A percentile compares a stretch with the other conserved stretches of the same genome.
These are phyloP conservation scores for Cladosporium sp. DNA, from an alignment of 2,329 filamentous ascomycete species.

Conservation along the genomic window DNA sequence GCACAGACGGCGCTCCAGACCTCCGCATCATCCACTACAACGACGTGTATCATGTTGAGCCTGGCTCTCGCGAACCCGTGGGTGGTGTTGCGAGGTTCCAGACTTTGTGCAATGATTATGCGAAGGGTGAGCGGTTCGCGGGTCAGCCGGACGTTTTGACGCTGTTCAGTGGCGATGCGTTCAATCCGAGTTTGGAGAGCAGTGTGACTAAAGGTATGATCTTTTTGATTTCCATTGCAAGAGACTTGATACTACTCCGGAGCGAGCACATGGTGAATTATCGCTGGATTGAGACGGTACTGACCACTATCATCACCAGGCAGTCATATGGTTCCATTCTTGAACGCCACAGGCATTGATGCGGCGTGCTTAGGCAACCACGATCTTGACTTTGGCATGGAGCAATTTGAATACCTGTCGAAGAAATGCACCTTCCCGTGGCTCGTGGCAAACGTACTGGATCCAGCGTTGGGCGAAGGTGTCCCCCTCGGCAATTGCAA, in stretches of 20 bases:
- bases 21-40: slow-evolving; percentile 86
- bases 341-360: slow-evolving; percentile 74
- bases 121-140: slow-evolving; percentile 52
- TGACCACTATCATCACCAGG: slow-evolving; percentile 37
- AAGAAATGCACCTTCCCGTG: slow-evolving; percentile 79
- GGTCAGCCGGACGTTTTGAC: slow-evolving; percentile 66
- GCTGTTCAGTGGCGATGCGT: slow-evolving; percentile 87
- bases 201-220: slow-evolving; percentile 76
- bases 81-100: slow-evolving; percentile 81
- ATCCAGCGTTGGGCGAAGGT: slow-evolving; percentile 72
- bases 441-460: slow-evolving; percentile 83
- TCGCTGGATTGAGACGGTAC: background rate
- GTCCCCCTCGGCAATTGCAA: slow-evolving; percentile 72
- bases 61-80: slow-evolving; percentile 71
- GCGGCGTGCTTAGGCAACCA: slow-evolving; percentile 89
- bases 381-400: slow-evolving; percentile 86
- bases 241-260: too few species aligned
- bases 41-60: slow-evolving; percentile 87
- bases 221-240: background rate
- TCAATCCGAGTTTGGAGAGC: slow-evolving; percentile 85
- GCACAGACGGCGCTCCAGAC: slow-evolving; percentile 51
- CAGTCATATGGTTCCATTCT: slow-evolving; percentile 79
- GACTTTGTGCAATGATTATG: slow-evolving; percentile 70
- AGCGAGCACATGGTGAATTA: background rate
- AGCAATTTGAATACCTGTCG: slow-evolving; percentile 70